A percentile compares a stretch with the other conserved stretches of the same genome.
Conservation (phyloP, 2,329 filamentous ascomycete species). For the Akanthomyces dipterigenus region DNA sequence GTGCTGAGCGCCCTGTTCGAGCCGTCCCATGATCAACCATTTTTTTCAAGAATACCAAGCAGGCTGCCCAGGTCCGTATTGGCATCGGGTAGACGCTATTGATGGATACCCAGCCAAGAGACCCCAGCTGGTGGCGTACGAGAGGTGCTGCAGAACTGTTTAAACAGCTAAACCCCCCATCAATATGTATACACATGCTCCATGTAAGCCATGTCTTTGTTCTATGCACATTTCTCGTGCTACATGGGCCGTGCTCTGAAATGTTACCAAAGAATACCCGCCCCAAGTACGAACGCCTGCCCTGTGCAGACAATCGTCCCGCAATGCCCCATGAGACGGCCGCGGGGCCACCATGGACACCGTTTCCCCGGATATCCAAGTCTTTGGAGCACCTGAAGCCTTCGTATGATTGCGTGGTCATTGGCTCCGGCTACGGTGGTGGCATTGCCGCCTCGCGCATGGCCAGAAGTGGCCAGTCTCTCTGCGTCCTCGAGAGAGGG, state of each 20-base stretch:
- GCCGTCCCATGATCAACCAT: not conserved
- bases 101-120: not conserved
- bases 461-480: slow-evolving; percentile 48
- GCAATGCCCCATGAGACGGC: not conserved
- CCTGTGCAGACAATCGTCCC: not conserved
- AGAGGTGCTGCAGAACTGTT: not conserved
- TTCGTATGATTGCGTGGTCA: slow-evolving; percentile 58
- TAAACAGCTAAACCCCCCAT: not conserved
- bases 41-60: not conserved
- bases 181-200: not conserved
- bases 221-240: too few relatives aligned
- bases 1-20: not conserved
- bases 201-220: too few relatives aligned
- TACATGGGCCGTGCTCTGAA: not conserved
- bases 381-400: not conserved
- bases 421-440: slow-evolving; percentile 64
- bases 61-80: not conserved
- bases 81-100: not conserved
- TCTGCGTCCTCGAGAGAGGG: slow-evolving; percentile 60
- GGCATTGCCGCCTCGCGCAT: slow-evolving; percentile 59
- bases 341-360: not conserved
- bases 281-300: not conserved
- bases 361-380: not conserved
- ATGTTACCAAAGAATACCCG: not conserved
- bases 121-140: not conserved